Conservation (phyloP, 2,329 filamentous ascomycete genomes). For the Alternaria infectoria region DNA sequence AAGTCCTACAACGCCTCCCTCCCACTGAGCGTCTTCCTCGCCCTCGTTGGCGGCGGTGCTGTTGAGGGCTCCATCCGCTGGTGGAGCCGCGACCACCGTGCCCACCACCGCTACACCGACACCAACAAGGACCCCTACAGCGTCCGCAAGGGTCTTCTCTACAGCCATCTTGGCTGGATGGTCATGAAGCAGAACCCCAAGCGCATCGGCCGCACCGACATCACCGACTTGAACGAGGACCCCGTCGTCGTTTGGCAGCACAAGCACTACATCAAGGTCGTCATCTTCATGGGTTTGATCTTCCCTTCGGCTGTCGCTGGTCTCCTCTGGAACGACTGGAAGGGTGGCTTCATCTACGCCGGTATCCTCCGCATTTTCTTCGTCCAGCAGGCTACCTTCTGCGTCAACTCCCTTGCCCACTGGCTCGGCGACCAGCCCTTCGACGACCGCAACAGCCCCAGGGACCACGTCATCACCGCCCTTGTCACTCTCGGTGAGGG, state of each 20-base stretch:
- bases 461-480: conserved; percentile 53
- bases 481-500: conserved; percentile 53
- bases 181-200: conserved; percentile 63
- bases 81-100: conserved; percentile 59
- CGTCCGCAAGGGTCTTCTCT: conserved; percentile 59
- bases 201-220: conserved; percentile 59
- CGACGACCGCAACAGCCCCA: conserved; percentile 53
- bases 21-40: conserved; percentile 57
- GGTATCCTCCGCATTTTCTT: conserved; percentile 61
- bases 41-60: conserved; percentile 56
- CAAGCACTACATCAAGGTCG: conserved; percentile 56
- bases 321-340: conserved; percentile 58
- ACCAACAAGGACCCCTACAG: conserved; percentile 61
- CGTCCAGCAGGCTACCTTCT: conserved; percentile 62
- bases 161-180: conserved; percentile 61
- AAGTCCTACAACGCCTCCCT: conserved; percentile 54
- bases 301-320: conserved; percentile 58
- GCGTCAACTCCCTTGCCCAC: conserved; percentile 61
- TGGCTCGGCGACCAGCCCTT: conserved; percentile 58
- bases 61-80: conserved; percentile 59
- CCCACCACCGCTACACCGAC: conserved; percentile 61
- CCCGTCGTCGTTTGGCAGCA: conserved; percentile 59
- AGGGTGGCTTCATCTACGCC: conserved; percentile 59
- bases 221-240: conserved; percentile 59
- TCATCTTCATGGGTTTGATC: conserved; percentile 56